Conservation (phyloP, 225 moss, liverwort and hornwort genomes). For the Rhytidiadelphus loreus region DNA sequence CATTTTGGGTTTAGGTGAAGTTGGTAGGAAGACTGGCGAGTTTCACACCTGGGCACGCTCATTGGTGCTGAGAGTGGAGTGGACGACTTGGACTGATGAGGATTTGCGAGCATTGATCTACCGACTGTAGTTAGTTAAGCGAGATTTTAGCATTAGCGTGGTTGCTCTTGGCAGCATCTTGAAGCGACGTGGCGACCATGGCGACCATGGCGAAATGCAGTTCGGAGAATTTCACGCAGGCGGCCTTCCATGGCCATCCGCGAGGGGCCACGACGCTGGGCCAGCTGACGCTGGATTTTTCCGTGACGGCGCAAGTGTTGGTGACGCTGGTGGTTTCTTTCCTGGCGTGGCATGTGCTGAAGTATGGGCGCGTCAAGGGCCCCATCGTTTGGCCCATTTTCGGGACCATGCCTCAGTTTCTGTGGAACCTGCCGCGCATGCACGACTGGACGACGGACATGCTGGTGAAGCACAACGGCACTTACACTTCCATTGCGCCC, state of each 20-base stretch:
- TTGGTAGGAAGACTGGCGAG: not conserved
- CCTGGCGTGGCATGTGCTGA: constrained; percentile 36
- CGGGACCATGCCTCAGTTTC: constrained; percentile 46
- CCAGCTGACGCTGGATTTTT: not conserved
- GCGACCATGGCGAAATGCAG: not conserved
- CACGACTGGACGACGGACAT: constrained; percentile 61
- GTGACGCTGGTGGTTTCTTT: constrained; percentile 1
- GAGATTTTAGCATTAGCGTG: not conserved
- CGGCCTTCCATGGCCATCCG: not conserved
- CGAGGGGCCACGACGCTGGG: not conserved
- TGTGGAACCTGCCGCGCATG: constrained; percentile 54
- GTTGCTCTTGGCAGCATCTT: not conserved
- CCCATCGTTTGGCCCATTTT: constrained; percentile 49
- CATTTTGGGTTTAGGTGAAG: not conserved
- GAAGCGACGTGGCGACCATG: not conserved
- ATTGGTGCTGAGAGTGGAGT: not conserved
- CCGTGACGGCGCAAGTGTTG: constrained; percentile 6
- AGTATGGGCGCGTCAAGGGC: constrained; percentile 37
- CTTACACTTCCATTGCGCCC: constrained; percentile 50
- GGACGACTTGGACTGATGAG: not conserved
- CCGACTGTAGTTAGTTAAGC: not conserved
- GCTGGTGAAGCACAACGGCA: constrained; percentile 37
- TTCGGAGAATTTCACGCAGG: constrained; percentile 2
- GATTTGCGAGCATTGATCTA: not conserved
- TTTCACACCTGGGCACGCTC: not conserved